Evolutionary conservation across 345 rosid genomes (phyloP).

Genomic region (Fremontodendron californicum): DNA sequence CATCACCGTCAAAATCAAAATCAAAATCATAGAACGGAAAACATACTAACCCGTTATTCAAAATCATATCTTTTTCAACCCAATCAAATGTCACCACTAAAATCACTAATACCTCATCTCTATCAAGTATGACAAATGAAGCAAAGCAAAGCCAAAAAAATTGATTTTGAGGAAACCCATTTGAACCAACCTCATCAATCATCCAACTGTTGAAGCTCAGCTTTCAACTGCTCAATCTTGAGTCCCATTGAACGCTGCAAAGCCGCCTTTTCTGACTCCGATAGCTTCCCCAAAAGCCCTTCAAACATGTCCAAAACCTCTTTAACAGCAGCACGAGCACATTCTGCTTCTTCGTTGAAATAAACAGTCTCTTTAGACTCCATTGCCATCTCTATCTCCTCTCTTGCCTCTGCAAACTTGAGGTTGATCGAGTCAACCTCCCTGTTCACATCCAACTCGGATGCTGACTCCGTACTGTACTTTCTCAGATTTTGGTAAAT

Average conservation of each 20-base stretch:
- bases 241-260: constrained; percentile 90
- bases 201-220: constrained; percentile 76
- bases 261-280: constrained; percentile 51
- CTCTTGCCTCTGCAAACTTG: constrained; percentile 96
- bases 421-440: constrained; percentile 81
- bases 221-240: constrained; percentile 93
- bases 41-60: neutral
- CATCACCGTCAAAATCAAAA: neutral
- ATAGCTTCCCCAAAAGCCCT: constrained; percentile 47
- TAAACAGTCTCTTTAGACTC: constrained; percentile 93
- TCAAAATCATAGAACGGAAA: neutral
- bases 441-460: constrained; percentile 50
- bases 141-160: neutral
- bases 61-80: neutral
- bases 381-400: constrained; percentile 97
- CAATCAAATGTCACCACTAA: neutral
- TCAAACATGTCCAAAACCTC: constrained; percentile 64
- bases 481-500: constrained; percentile 18
- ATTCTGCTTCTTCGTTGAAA: constrained; percentile 89
- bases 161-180: neutral
- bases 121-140: neutral
- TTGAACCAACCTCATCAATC: constrained; percentile 44
- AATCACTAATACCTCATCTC: neutral
- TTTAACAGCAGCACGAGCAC: constrained; percentile 71
- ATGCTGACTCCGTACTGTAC: constrained; percentile 36